These are phyloP conservation scores for Penstemon barbatus DNA, from an alignment of 257 asterid genomes.

Conservation along the genomic window DNA sequence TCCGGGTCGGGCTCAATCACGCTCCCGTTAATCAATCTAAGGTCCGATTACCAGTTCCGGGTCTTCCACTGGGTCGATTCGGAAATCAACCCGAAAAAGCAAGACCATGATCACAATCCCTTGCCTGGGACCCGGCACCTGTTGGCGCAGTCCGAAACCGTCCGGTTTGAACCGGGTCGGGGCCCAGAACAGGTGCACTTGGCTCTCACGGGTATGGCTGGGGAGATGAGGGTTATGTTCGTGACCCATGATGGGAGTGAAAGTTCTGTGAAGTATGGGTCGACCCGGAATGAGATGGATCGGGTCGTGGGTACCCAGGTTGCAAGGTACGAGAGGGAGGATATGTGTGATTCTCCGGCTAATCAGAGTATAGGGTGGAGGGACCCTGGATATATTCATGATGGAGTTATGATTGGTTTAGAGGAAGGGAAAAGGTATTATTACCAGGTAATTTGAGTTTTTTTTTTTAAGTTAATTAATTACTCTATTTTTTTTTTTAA, in stretches of 20 bases:
- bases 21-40: slow-evolving; percentile 62
- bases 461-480: background rate
- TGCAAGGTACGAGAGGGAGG: slow-evolving; percentile 76
- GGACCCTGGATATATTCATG: slow-evolving; percentile 92
- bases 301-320: slow-evolving; percentile 48
- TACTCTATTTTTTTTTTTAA: too few species aligned
- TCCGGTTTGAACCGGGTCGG: slow-evolving; percentile 51
- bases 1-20: slow-evolving; percentile 84
- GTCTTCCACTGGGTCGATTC: slow-evolving; percentile 74
- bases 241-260: slow-evolving; percentile 76
- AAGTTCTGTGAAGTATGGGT: slow-evolving; percentile 67
- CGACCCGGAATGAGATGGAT: slow-evolving; percentile 40
- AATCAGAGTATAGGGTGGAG: slow-evolving; percentile 87
- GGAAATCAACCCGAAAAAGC: slow-evolving; percentile 59
- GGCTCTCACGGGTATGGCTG: slow-evolving; percentile 70
- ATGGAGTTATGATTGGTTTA: slow-evolving; percentile 69
- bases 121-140: slow-evolving; percentile 78
- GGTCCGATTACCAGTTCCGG: slow-evolving; percentile 85
- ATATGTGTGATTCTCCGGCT: slow-evolving; percentile 86
- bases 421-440: slow-evolving; percentile 62
- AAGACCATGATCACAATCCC: slow-evolving; percentile 84
- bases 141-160: slow-evolving; percentile 56
- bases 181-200: slow-evolving; percentile 91
- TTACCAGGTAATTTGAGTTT: slow-evolving; percentile 55
- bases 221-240: slow-evolving; percentile 97